phyloP scores from a whole-genome alignment of 148 eudicot genomes.

The Spergularia bocconei region DNA sequence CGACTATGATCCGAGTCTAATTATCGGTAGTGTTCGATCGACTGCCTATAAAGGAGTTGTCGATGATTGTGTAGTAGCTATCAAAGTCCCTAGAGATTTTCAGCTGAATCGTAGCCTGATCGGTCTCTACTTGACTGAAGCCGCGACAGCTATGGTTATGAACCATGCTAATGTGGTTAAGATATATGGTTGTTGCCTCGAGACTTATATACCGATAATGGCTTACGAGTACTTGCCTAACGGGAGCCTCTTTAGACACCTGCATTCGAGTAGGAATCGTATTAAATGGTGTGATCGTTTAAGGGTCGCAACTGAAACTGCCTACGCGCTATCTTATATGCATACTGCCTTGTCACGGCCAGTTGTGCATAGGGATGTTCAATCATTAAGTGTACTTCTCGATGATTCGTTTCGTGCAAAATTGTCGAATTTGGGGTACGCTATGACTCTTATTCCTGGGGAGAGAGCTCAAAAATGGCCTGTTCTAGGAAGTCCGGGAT shows the following conservation, averaged over 20 bases:
- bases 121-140: conserved; percentile 26
- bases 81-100: conserved; percentile 7
- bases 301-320: conserved; percentile 25
- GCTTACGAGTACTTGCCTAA: conserved; percentile 32
- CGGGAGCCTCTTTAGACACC: conserved; percentile 24
- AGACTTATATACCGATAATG: conserved; percentile 26
- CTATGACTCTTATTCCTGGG: conserved; percentile 17
- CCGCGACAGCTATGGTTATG: conserved; percentile 21
- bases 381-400: conserved; percentile 25
- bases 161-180: conserved; percentile 26
- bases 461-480: conserved; percentile 16
- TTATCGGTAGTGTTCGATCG: conserved; percentile 9
- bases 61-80: conserved; percentile 4
- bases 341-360: conserved; percentile 30
- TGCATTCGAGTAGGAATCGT: neutral
- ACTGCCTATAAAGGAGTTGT: conserved; percentile 13
- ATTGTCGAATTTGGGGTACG: conserved; percentile 24
- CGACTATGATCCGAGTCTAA: conserved; percentile 15
- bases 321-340: conserved; percentile 30
- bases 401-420: conserved; percentile 20
- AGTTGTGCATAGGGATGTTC: conserved; percentile 30
- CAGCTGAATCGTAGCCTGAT: neutral
- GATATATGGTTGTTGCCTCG: conserved; percentile 35
- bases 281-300: conserved; percentile 18
- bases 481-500: conserved; percentile 29